Evolutionary conservation across 2,329 filamentous ascomycete species (phyloP).

Genomic region (Orbilia javanica): DNA sequence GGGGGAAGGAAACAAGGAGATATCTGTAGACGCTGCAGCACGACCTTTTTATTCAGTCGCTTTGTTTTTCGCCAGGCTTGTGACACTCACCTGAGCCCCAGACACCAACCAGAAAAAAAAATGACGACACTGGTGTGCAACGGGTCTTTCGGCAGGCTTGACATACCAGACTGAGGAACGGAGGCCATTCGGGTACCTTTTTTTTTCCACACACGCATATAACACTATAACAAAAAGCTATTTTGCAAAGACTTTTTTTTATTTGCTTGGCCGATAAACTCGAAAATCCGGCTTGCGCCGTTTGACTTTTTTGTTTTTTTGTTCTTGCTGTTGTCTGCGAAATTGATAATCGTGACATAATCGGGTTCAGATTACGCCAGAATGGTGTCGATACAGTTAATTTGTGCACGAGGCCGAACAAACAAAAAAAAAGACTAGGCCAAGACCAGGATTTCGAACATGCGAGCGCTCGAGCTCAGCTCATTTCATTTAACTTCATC

Average conservation of each 20-base stretch:
- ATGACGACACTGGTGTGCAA: conserved; percentile 44
- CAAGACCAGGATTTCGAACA: background rate
- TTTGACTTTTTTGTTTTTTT: background rate
- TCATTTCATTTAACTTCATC: background rate
- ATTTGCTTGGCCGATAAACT: background rate
- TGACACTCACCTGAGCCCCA: conserved; percentile 5
- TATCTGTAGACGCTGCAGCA: background rate
- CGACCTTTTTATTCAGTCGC: too few relatives aligned
- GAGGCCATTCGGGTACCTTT: conserved; percentile 29
- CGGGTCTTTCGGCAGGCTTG: conserved; percentile 34
- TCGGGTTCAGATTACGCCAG: conserved; percentile 41
- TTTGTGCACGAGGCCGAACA: background rate
- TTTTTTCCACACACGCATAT: background rate
- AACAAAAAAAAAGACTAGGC: too few relatives aligned
- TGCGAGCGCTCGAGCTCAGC: background rate
- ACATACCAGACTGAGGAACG: conserved; percentile 16
- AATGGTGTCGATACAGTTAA: background rate
- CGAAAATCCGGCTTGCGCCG: conserved; percentile 35
- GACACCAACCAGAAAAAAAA: background rate
- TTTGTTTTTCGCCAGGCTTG: background rate
- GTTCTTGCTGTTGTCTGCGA: background rate
- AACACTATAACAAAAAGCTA: too few relatives aligned
- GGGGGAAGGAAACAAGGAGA: background rate
- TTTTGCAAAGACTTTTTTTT: background rate
- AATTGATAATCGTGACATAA: conserved; percentile 39